Base-by-base conservation (phyloP, 2,329 filamentous ascomycete species). In the Balansia obtecta region DNA sequence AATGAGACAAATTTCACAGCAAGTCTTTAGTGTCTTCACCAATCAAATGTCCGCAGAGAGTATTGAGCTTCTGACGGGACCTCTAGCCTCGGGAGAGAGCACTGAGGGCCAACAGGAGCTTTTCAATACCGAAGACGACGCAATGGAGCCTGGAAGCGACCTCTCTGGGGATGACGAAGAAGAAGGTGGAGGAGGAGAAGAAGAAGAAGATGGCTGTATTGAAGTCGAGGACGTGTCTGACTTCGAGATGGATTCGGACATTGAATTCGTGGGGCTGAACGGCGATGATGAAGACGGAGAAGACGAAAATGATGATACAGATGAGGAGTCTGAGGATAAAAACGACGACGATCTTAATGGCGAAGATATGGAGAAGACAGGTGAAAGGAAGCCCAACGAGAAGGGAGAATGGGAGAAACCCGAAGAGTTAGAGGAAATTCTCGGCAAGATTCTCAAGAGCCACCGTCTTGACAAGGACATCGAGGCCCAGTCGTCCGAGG, bases 1-100 rank as follows among this genome's bases (percentile, higher is more conserved):
- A 48, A 86, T 95, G 71, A 81, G 88, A 32, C 88, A 90, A 58
- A 83, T 94, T 49, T 88, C 88, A 6, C 83, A 91, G 62, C 86
- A 93, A 60, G 89, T 95, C 0, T 97, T 97, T 63, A 79, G 83
- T 22, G 82, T 84, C 1, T 95, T 95, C 63, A 85, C 87, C 3
- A 70, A 79, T 13, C 79, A 87, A 50, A 77, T 97, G 53, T 88
- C 85, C 1, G 72, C 75, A 5, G 79, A 85, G 50, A 87, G 87
- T 0, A 68, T 97, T 50, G 77, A 85, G 52, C 71, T 79, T 16
- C 67, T 80, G 38, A 73, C 72, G 0, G 79, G 87, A 55, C 83
- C 94, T 2, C 72, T 98, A 13, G 74, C 80, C 48, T 84, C 86
- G 0, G 84, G 86, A 51, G 93, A 97, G 65, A 94, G 79, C 59